Conservation (phyloP, 2,329 filamentous ascomycete genomes). For the Parastagonospora nodorum region DNA sequence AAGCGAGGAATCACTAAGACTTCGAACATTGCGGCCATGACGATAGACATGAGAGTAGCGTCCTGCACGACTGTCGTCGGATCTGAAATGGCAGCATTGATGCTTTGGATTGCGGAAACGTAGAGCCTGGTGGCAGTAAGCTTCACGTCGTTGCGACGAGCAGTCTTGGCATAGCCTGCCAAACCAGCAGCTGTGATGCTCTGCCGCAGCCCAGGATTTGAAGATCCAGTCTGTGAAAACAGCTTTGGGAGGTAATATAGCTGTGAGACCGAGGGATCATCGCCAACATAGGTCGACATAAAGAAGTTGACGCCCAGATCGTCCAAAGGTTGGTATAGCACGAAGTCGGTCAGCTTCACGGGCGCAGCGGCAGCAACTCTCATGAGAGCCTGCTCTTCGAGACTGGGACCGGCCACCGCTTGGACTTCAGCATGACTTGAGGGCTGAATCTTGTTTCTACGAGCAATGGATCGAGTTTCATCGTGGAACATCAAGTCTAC, state of each 20-base stretch:
- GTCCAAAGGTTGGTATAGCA: slow-evolving; percentile 29
- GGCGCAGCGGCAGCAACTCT: slow-evolving; percentile 1
- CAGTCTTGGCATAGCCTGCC: slow-evolving; percentile 27
- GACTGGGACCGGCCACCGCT: neutral
- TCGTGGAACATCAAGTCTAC: slow-evolving; percentile 38
- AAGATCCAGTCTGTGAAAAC: slow-evolving; percentile 20
- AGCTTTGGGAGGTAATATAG: slow-evolving; percentile 31
- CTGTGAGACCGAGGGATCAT: slow-evolving; percentile 24
- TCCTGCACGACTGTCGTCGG: slow-evolving; percentile 17
- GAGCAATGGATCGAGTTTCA: slow-evolving; percentile 27
- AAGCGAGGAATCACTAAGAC: slow-evolving; percentile 23
- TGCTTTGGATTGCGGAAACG: slow-evolving; percentile 23
- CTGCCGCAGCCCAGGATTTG: slow-evolving; percentile 17
- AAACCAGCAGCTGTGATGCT: slow-evolving; percentile 31
- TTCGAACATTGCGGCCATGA: slow-evolving; percentile 36
- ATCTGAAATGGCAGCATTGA: slow-evolving; percentile 25
- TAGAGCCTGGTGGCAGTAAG: slow-evolving; percentile 25
- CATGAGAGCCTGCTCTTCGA: neutral
- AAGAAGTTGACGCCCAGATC: slow-evolving; percentile 36
- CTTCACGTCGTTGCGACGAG: slow-evolving; percentile 17
- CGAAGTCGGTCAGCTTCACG: slow-evolving; percentile 20
- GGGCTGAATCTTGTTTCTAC: slow-evolving; percentile 14
- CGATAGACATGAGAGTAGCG: slow-evolving; percentile 28
- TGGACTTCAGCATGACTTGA: neutral
- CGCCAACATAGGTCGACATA: slow-evolving; percentile 33